Evolutionary conservation across 306 rosid species (phyloP), one percentile per base, ranked within the genome.

Genomic region (Sicyos baderoa): DNA sequence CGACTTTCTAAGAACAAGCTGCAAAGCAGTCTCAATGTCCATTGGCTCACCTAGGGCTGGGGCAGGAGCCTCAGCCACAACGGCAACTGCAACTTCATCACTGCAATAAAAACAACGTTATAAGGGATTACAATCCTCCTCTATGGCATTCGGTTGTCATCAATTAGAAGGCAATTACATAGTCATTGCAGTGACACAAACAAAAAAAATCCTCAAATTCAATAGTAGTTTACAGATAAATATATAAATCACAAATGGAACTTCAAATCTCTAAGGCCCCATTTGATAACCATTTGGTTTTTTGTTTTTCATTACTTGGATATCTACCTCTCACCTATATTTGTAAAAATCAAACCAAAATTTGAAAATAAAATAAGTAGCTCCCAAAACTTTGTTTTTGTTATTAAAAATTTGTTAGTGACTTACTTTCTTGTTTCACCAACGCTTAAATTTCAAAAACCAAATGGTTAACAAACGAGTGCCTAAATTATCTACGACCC

Each of bases 1-100:
- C 1, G 96, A 89, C 72, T 89, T 91, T 57, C 95, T 89, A 44
- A 91, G 87, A 70, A 89, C 95, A 51, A 87, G 90, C 74, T 91
- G 90, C 70, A 91, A 75, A 27, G 96, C 96, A 2, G 82, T 81
- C 74, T 35, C 75, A 27, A 79, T 40, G 60, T 79, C 88, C 86
- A 84, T 79, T 3, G 85, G 72, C 77, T 82, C 89, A 15, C 86
- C 86, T 19, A 82, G 61, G 14, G 84, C 81, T 22, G 82, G 75
- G 21, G 70, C 65, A 2, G 82, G 54, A 17, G 79, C 74, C 75
- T 75, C 87, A 57, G 57, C 75, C 22, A 47, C 80, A 58, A 81
- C 82, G 2, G 76, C 80, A 57, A 81, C 82, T 4, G 76, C 64
- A 32, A 13, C 84, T 74, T 81, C 88, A 50, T 81, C 88, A 54